Evolutionary conservation across 2,329 filamentous ascomycete genomes (phyloP).

Genomic region (Diaporthe sp.): DNA sequence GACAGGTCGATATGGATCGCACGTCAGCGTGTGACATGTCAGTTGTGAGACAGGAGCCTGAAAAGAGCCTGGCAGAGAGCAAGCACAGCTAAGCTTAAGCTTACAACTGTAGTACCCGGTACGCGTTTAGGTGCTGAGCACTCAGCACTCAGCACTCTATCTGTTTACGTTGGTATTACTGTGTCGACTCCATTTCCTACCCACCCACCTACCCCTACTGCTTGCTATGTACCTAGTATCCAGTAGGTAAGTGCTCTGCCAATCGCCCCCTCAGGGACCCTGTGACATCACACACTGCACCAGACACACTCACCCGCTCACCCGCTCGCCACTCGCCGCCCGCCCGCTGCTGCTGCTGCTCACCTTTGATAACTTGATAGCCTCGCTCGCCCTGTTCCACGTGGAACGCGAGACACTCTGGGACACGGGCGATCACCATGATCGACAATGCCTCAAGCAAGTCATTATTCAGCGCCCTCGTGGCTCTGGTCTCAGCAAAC

Average conservation of each 20-base stretch:
- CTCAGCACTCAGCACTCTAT: background rate
- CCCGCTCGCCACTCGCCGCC: slow-evolving; percentile 6
- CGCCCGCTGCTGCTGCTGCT: background rate
- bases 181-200: too few species aligned
- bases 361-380: background rate
- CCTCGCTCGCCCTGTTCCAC: slow-evolving; percentile 9
- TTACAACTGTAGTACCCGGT: background rate
- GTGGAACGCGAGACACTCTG: slow-evolving; percentile 24
- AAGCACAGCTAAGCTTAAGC: background rate
- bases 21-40: slow-evolving; percentile 16
- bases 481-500: slow-evolving; percentile 14
- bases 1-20: slow-evolving; percentile 30
- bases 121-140: background rate
- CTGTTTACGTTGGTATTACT: background rate
- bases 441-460: slow-evolving; percentile 20
- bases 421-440: slow-evolving; percentile 23
- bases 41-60: slow-evolving; percentile 19
- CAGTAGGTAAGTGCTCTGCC: background rate
- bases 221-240: background rate
- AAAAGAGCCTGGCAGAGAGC: background rate
- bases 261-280: background rate
- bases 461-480: background rate
- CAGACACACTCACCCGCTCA: background rate
- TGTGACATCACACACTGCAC: slow-evolving; percentile 15
- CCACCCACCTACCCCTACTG: background rate